Evolutionary conservation across 108 stramenopile species (phyloP).

Genomic region (Epipyxis sp.): DNA sequence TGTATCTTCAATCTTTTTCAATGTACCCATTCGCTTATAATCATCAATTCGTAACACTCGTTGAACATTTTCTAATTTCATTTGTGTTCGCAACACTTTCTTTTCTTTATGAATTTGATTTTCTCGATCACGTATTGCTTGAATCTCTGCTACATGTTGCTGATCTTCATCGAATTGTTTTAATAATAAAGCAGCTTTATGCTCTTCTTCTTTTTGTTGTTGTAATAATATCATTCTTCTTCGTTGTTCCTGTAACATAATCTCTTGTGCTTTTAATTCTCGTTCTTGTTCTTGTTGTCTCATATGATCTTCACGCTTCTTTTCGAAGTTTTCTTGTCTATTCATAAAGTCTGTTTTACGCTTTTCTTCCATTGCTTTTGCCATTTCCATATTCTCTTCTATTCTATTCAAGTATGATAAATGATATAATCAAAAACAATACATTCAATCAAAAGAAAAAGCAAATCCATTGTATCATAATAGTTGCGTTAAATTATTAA

Average conservation of each 20-base stretch:
- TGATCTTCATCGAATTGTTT: slow-evolving; percentile 56
- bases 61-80: slow-evolving; percentile 67
- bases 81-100: slow-evolving; percentile 55
- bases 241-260: slow-evolving; percentile 52
- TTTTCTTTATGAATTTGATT: slow-evolving; percentile 42
- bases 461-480: no score
- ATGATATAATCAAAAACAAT: no score
- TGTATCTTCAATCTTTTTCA: slow-evolving; percentile 59
- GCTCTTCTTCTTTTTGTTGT: slow-evolving; percentile 51
- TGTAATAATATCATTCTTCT: slow-evolving; percentile 39
- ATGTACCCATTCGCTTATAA: slow-evolving; percentile 62
- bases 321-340: slow-evolving; percentile 45
- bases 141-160: slow-evolving; percentile 34
- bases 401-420: no score
- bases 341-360: slow-evolving; percentile 44
- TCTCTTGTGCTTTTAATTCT: slow-evolving; percentile 35
- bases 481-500: no score
- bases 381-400: slow-evolving; percentile 36
- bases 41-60: slow-evolving; percentile 63
- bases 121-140: slow-evolving; percentile 31
- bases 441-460: no score
- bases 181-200: slow-evolving; percentile 46
- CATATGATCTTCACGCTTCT: slow-evolving; percentile 28
- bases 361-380: slow-evolving; percentile 43
- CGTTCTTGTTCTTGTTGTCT: slow-evolving; percentile 39